These are phyloP conservation scores for Phytophthora agathidicida DNA, from an alignment of 352 stramenopile species.

Conservation along the genomic window DNA sequence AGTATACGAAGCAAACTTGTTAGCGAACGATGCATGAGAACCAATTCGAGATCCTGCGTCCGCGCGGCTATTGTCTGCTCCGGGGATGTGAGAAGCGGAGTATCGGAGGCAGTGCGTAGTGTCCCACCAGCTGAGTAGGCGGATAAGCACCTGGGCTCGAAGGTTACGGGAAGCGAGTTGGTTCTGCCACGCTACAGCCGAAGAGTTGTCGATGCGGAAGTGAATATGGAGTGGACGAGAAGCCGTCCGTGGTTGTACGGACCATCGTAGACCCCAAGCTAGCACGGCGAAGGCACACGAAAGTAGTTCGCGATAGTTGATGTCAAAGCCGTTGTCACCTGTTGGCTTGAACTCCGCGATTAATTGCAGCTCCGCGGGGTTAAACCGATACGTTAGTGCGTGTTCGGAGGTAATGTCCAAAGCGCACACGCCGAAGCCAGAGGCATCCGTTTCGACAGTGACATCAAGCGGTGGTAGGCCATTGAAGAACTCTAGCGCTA, in stretches of 20 bases:
- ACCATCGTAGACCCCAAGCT: neutral
- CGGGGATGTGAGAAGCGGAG: slow-evolving; percentile 3
- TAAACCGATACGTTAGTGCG: neutral
- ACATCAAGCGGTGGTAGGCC: neutral
- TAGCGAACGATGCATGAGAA: neutral
- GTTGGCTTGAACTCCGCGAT: neutral
- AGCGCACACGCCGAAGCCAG: slow-evolving; percentile 13
- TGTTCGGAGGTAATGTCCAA: neutral
- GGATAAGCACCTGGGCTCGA: slow-evolving; percentile 6
- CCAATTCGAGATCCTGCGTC: neutral
- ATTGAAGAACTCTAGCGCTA: slow-evolving; percentile 10
- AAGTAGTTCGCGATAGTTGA: slow-evolving; percentile 27
- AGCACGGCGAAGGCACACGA: slow-evolving; percentile 6
- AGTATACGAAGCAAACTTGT: neutral
- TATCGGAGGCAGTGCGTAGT: neutral
- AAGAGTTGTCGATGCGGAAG: slow-evolving; percentile 31
- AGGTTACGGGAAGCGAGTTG: neutral
- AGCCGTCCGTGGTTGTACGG: neutral
- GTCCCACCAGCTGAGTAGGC: slow-evolving; percentile 2
- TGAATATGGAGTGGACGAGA: slow-evolving; percentile 3
- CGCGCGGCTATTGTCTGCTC: neutral
- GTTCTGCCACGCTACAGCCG: slow-evolving; percentile 1
- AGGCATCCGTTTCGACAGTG: neutral
- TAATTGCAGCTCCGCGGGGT: neutral
- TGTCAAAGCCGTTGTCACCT: slow-evolving; percentile 5